Percentiles rank a stretch among this genome's conserved stretches.
Evolutionary conservation across 441 rosid genomes (phyloP).

Genomic region (Adansonia grandidieri): DNA sequence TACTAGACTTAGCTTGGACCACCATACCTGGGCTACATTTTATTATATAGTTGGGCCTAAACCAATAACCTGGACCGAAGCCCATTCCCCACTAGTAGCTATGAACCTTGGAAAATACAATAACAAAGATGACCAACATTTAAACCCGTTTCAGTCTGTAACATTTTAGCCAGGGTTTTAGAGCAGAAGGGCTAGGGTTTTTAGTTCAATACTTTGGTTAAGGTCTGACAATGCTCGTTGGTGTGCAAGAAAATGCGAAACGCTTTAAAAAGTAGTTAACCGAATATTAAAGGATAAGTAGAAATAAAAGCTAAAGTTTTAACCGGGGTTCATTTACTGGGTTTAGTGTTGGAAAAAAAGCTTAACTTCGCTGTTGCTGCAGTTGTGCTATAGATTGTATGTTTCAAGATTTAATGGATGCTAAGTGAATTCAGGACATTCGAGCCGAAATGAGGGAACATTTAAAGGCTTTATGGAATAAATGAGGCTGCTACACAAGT

Average conservation of each 20-base stretch:
- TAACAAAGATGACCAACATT: no score
- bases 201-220: background rate
- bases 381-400: background rate
- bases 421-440: background rate
- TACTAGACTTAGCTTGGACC: no score
- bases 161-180: background rate
- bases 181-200: background rate
- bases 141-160: no score
- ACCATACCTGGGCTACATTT: no score
- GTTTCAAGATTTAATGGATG: background rate
- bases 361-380: background rate
- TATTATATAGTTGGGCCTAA: no score
- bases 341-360: background rate
- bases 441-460: background rate
- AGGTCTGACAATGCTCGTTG: background rate
- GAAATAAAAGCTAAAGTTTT: background rate
- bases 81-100: no score
- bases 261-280: background rate
- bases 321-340: background rate
- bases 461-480: background rate
- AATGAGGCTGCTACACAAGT: background rate
- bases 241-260: background rate
- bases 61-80: no score
- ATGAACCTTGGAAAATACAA: no score
- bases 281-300: background rate